Evolutionary conservation across 106 monocot genomes (phyloP).

Genomic region (Platanthera guangdongensis): DNA sequence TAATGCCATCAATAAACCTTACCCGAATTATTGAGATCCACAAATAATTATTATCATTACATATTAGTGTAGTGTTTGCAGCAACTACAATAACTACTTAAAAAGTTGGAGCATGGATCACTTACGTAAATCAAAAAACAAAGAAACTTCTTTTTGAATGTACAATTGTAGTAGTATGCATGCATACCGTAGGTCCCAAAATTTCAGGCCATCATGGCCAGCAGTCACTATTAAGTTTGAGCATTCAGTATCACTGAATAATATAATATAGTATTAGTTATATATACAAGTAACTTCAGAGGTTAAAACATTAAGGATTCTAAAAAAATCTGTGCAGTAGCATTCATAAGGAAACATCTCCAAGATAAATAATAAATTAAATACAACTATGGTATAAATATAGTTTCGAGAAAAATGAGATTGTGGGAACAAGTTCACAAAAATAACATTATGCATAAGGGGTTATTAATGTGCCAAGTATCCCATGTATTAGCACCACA

Average conservation of each 20-base stretch:
- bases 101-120: background rate
- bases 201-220: constrained; percentile 78
- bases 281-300: background rate
- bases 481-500: background rate
- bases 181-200: constrained; percentile 89
- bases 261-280: background rate
- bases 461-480: background rate
- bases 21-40: background rate
- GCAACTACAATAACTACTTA: background rate
- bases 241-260: constrained; percentile 47
- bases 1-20: background rate
- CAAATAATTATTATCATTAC: background rate
- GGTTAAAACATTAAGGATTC: background rate
- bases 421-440: background rate
- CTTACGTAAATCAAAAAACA: background rate
- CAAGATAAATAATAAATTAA: background rate
- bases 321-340: background rate
- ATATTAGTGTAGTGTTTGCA: background rate
- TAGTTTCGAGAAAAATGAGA: background rate
- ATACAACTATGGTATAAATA: background rate
- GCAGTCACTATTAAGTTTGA: constrained; percentile 65
- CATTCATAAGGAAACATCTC: background rate
- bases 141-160: background rate
- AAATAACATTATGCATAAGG: background rate
- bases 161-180: background rate